phyloP scores from a whole-genome alignment of 257 asterid genomes.

The Knoxia roxburghii region DNA sequence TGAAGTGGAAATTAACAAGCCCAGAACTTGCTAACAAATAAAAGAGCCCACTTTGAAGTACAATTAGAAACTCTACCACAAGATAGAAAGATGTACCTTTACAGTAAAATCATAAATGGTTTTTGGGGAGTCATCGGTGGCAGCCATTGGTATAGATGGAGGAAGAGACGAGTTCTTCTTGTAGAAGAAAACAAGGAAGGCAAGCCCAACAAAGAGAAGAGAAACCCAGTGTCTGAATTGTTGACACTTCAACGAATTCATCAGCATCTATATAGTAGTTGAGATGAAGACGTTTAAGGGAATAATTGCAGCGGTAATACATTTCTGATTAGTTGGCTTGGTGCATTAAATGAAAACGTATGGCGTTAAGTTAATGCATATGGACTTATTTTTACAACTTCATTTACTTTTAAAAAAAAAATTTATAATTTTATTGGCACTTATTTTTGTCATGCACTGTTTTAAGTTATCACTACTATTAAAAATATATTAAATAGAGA shows the following conservation, averaged over 20 bases:
- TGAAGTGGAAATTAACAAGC: background rate
- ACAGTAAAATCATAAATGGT: constrained; percentile 59
- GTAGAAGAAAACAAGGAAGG: constrained; percentile 25
- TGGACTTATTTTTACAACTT: too few species aligned
- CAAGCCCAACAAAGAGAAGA: constrained; percentile 42
- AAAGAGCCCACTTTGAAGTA: too few species aligned
- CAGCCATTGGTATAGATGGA: constrained; percentile 23
- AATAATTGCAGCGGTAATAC: background rate
- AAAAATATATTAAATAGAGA: too few species aligned
- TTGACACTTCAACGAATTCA: constrained; percentile 25
- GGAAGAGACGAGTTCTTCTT: constrained; percentile 25
- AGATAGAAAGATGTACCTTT: constrained; percentile 34
- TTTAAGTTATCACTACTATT: too few species aligned
- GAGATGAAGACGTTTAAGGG: background rate
- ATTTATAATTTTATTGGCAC: too few species aligned
- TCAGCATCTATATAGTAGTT: background rate
- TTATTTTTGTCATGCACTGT: too few species aligned
- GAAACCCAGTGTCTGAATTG: constrained; percentile 35
- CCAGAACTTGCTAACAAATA: background rate
- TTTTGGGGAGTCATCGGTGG: constrained; percentile 22
- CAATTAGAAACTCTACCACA: background rate
- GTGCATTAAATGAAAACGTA: background rate
- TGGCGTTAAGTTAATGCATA: background rate
- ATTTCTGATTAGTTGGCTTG: background rate
- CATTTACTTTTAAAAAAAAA: too few species aligned